These are phyloP conservation scores for Tuber indicum DNA, from an alignment of 495 filamentous ascomycete species.

Conservation along the genomic window DNA sequence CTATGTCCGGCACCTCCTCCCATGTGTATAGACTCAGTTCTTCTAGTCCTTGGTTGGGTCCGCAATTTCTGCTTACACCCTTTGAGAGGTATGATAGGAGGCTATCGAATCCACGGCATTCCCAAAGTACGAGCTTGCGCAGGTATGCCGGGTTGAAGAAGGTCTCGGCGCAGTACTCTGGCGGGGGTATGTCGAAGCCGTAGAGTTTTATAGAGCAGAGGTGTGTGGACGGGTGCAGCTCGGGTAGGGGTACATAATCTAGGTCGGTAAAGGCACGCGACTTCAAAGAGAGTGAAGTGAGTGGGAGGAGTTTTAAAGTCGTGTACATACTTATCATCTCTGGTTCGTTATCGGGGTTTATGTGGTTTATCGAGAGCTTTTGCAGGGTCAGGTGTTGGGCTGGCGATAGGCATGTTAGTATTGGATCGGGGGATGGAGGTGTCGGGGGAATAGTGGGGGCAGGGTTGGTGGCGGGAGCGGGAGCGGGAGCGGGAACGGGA, in stretches of 20 bases:
- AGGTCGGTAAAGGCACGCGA: not conserved
- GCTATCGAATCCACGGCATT: not conserved
- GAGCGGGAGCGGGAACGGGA: not conserved
- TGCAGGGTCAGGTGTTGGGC: not conserved
- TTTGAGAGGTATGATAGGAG: not conserved
- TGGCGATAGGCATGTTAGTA: not conserved
- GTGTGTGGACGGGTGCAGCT: not conserved
- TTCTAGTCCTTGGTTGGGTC: not conserved
- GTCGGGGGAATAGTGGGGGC: not conserved
- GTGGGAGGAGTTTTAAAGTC: not conserved
- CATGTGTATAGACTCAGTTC: not conserved
- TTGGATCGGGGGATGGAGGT: not conserved
- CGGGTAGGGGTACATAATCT: not conserved
- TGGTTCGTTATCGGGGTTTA: not conserved
- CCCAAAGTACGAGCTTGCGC: not conserved
- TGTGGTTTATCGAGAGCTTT: not conserved
- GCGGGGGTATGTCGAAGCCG: not conserved
- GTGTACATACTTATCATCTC: slow-evolving; percentile 1
- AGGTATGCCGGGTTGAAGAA: slow-evolving; percentile 1
- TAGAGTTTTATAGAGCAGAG: not conserved
- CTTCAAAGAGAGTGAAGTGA: not conserved
- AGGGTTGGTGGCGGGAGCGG: not conserved
- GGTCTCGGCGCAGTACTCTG: not conserved
- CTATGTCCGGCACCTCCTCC: not conserved
- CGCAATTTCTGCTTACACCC: not conserved